Evolutionary conservation across 2,329 filamentous ascomycete genomes (phyloP), one percentile per base, ranked within the genome.

Genomic region (Domatiomyces catenatus): DNA sequence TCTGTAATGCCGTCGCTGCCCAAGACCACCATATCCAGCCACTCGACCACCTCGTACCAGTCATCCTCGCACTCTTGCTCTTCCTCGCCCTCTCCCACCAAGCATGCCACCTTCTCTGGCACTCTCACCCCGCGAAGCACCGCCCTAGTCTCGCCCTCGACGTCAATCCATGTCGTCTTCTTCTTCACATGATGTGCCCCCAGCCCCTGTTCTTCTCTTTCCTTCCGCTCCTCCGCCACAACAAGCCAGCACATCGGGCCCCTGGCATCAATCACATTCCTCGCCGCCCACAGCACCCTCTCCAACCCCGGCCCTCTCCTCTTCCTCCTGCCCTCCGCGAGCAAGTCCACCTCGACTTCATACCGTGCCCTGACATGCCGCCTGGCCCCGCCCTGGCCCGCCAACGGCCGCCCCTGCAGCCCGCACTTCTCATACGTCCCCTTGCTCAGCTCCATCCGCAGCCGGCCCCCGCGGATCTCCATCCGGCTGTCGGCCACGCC

Each of bases 391-490:
- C 74, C 71, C 12, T 71, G 74, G 48, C 74, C 71, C 8, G 44
- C 22, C 17, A 72, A 69, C 19, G 84, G 75, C 56, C 80, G 81
- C 1, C 90, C 90, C 0, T 81, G 77, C 0, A 98, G 71, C 0
- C 92, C 92, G 46, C 83, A 81, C 46, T 82, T 76, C 65, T 96
- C 88, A 65, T 89, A 95, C 0, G 78, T 80, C 49, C 88, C 80
- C 58, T 83, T 87, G 56, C 87, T 83, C 22, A 96, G 73, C 59
- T 86, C 84, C 59, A 98, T 73, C 3, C 75, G 79, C 32, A 98
- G 71, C 64, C 48, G 69, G 77, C 87, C 88, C 57, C 86, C 76
- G 51, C 69, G 73, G 1, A 96, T 68, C 0, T 76, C 76, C 63
- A 86, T 90, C 15, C 32, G 10, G 2, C 83, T 72, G 58, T 84